Conservation (phyloP, 192 early-diverging fungal species). For the Chytriomyces confervae region DNA sequence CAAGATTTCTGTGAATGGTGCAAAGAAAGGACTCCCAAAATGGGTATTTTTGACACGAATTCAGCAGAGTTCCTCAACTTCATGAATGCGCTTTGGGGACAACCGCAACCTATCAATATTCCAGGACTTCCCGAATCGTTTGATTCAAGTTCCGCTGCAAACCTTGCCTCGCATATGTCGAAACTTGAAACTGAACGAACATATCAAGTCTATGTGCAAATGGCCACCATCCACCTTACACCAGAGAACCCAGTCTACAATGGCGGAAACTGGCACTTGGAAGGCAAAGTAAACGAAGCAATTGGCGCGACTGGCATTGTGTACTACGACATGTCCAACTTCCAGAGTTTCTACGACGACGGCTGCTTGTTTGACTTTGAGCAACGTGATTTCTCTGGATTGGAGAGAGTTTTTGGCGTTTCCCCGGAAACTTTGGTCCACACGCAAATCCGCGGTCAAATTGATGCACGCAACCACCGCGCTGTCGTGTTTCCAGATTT, state of each 20-base stretch:
- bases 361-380: slow-evolving; percentile 35
- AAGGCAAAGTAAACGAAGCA: slow-evolving; percentile 72
- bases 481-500: slow-evolving; percentile 72
- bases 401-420: slow-evolving; percentile 31
- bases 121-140: slow-evolving; percentile 32
- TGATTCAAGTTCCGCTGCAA: slow-evolving; percentile 10
- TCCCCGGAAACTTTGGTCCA: not conserved
- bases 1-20: not conserved
- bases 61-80: slow-evolving; percentile 18
- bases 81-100: slow-evolving; percentile 28
- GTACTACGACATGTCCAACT: slow-evolving; percentile 75
- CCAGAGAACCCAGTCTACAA: slow-evolving; percentile 64
- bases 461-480: slow-evolving; percentile 60
- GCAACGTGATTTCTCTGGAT: slow-evolving; percentile 21
- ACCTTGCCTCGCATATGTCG: not conserved
- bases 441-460: slow-evolving; percentile 52
- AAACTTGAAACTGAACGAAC: slow-evolving; percentile 41
- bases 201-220: slow-evolving; percentile 72
- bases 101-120: not conserved
- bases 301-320: slow-evolving; percentile 77
- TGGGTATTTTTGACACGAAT: not conserved
- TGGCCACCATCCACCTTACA: slow-evolving; percentile 70
- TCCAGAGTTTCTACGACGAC: slow-evolving; percentile 11
- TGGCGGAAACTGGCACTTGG: slow-evolving; percentile 72
- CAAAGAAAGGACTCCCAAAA: not conserved